Base-by-base conservation (phyloP, 2,329 filamentous ascomycete species). In the Calonectria pseudoturangicola region DNA sequence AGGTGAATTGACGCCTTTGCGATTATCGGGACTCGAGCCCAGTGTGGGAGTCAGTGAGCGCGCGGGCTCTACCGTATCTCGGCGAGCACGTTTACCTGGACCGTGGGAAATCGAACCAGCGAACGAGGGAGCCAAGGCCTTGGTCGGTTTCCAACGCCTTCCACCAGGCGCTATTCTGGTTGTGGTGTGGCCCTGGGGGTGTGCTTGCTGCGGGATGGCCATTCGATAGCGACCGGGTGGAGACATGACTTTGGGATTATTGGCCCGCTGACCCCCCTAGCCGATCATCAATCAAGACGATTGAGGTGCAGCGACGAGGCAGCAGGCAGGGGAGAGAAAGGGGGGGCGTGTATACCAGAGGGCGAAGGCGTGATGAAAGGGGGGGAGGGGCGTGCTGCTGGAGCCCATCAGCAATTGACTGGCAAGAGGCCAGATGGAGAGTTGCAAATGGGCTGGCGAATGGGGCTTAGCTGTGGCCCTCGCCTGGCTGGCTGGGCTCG, bases 1-100 rank as follows among this genome's bases (percentile, higher is more conserved):
- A 79, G 43, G 73, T 79, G 76, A 81, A 81, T 80, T 73, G 77
- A 79, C 77, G 77, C 78, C 76, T 77, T 78, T 83, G 81, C 81
- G 80, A 83, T 81, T 82, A 82, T 75, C 80, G 76, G 78, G 76
- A 76, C 41, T 66, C 54, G 69, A 72, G 69, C 28, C 47, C 33
- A 70, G 62, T 54, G 33, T 51, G 45, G 47, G 48, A 54, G 47
- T 51, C 63, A 50, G 28, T 27, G 28, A 33, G 45, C 5, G 54
- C 13, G 54, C 66, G 70, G 58, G 66, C 65, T 68, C 45, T 62
- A 73, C 71, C 68, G 67, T 71, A 60, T 73, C 66, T 71, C 63
- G 51, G 63, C 69, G 58, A 45, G 64, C 64, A 63, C 48, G 69
- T 67, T 71, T 65, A 39, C 64, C 47, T 48, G 60, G 43, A 33